Evolutionary conservation across 169 alveolate species (phyloP), one percentile per base, ranked within the genome.

Genomic region (Plasmodium gonderi): DNA sequence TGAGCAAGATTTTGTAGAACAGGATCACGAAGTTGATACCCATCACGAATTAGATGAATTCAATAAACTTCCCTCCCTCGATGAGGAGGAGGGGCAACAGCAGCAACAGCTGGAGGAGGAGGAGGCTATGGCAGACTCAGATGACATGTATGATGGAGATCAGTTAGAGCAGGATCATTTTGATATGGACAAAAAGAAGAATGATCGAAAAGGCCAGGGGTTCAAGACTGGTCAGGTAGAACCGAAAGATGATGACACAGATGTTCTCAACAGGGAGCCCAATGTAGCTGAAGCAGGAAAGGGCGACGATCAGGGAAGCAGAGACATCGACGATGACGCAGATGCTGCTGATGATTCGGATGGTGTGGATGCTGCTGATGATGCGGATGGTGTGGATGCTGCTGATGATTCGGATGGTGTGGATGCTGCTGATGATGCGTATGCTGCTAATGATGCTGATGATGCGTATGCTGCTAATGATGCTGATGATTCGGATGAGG

Each of bases 111-210:
- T n/a, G n/a, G n/a, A n/a, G n/a, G n/a, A 33, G 23, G 78, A 38
- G 23, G 90, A 79, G 7, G 44, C 64, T 23, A 60, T 67, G 23
- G 44, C 36, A 14, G n/a, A 51, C 17, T 51, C 75, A 4, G 90
- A 79, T 79, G 90, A 79, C 5, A 31, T 42, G 40, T 68, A 40
- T 51, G 80, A 54, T 42, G 80, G 79, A 38, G 23, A 79, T 64
- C 8, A 75, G 14, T 40, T 12, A 12, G 89, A 80, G 4, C 29
- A 49, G 23, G 33, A 74, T 26, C 79, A 80, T 3, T 29, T 23
- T 14, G 60, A 44, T 54, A 20, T 29, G 36, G 64, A 44, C 20
- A 44, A 42, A 51, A 45, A 33, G 1, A 44, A 29, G 54, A 76
- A 38, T 76, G 82, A 76, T 33, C 23, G 36, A 76, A 76, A 33